Percentiles rank a stretch among this genome's conserved stretches.
These are phyloP conservation scores for Colletotrichum chrysophilum DNA, from an alignment of 2,329 filamentous ascomycete species.

Conservation along the genomic window DNA sequence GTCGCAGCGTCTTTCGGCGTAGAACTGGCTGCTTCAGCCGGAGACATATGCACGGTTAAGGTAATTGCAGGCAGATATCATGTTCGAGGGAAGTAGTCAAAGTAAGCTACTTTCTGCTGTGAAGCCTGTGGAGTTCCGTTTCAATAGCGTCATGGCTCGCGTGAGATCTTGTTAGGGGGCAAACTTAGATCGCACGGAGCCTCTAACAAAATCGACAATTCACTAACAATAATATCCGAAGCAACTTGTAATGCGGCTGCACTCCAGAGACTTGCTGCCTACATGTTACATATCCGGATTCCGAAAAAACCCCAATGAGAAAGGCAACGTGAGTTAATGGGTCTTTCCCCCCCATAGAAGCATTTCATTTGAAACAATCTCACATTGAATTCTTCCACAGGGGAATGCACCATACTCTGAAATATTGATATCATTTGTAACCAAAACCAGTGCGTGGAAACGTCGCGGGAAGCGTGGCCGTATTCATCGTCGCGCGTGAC, in stretches of 20 bases:
- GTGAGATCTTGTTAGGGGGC: neutral
- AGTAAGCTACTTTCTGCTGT: neutral
- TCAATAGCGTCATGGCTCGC: neutral
- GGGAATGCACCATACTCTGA: neutral
- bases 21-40: neutral
- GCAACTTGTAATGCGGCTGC: neutral
- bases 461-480: neutral
- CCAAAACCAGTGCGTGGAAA: neutral
- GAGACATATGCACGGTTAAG: neutral
- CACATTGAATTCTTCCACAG: fast-evolving
- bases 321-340: neutral
- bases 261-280: neutral
- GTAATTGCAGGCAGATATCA: neutral
- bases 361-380: neutral
- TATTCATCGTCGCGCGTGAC: neutral
- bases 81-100: neutral
- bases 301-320: neutral
- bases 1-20: neutral
- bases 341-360: neutral
- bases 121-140: neutral
- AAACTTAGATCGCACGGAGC: neutral
- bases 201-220: neutral
- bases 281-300: neutral
- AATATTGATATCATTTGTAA: neutral
- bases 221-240: neutral